A percentile compares a stretch with the other conserved stretches of the same genome.
Conservation (phyloP, 2,329 filamentous ascomycete species). For the Colletotrichum horii region DNA sequence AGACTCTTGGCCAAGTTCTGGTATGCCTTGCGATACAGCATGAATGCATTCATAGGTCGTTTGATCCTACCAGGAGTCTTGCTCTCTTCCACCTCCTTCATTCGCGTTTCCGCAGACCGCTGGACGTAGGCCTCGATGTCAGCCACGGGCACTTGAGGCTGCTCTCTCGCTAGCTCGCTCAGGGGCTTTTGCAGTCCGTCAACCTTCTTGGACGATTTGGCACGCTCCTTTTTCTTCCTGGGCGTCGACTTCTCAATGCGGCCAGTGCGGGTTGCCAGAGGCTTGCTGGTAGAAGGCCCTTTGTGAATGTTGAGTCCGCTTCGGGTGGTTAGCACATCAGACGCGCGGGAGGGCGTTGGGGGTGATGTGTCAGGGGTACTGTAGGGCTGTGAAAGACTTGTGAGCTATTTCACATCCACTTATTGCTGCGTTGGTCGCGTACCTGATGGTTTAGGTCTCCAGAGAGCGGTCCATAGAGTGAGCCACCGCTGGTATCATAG, state of each 20-base stretch:
- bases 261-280: constrained; percentile 31
- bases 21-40: constrained; percentile 94
- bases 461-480: constrained; percentile 14
- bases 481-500: constrained; percentile 8
- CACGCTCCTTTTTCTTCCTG: constrained; percentile 44
- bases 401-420: not conserved
- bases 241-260: constrained; percentile 37
- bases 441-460: constrained; percentile 21
- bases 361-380: constrained; percentile 59
- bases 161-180: constrained; percentile 71
- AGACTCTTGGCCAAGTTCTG: constrained; percentile 84
- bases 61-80: constrained; percentile 79
- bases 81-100: constrained; percentile 70
- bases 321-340: constrained; percentile 42
- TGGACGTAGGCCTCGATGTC: constrained; percentile 85
- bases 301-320: constrained; percentile 38
- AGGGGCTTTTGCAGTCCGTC: constrained; percentile 70
- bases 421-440: not conserved
- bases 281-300: constrained; percentile 25
- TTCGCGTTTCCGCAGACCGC: constrained; percentile 69
- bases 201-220: constrained; percentile 47
- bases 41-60: constrained; percentile 96
- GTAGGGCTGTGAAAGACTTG: constrained; percentile 39
- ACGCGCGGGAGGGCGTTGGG: constrained; percentile 44
- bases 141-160: constrained; percentile 65